Evolutionary conservation across 441 rosid species (phyloP), one percentile per base, ranked within the genome.

Genomic region (Populus hybrid): DNA sequence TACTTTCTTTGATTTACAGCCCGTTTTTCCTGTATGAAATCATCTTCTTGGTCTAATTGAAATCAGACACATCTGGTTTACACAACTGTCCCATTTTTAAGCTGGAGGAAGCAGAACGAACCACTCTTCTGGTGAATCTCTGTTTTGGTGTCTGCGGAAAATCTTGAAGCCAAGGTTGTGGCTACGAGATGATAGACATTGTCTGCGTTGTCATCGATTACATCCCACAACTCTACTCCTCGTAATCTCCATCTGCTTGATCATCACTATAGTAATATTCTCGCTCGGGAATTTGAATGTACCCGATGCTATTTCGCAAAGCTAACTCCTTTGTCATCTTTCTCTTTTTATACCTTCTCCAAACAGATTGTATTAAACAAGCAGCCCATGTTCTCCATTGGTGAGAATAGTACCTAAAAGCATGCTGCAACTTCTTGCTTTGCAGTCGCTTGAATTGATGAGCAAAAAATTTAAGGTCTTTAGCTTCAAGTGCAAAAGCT

Each of bases 51-150:
- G 75, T 80, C 80, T 7, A 19, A 46, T 32, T 76, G 83, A 95
- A 95, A 83, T 93, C 89, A 63, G 92, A 93, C 69, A 91, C 97
- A 67, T 84, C 88, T 3, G 98, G 97, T 84, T 95, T 91, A 82
- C 88, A 88, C 85, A 95, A 79, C 81, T 92, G 87, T 63, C 97
- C 94, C 96, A 92, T 90, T 78, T 90, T 90, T 78, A 93, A 86
- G 83, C 88, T 79, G 2, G 95, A 84, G 67, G 87, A 88, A 74
- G 70, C 23, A 42, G 86, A 82, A 70, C 82, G 85, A 74, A 84
- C 80, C 0, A 74, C 61, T 42, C 82, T 85, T 86, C 40, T 82
- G 84, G 50, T 76, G 76, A 16, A 70, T 81, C 46, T 88, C 91
- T 84, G 79, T 85, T 74, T 76, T 89, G 1, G 92, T 88, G 80